A percentile compares a stretch with the other conserved stretches of the same genome.
These are phyloP conservation scores for Angomonas desouzai DNA, from an alignment of 208 protist species.

Conservation along the genomic window DNA sequence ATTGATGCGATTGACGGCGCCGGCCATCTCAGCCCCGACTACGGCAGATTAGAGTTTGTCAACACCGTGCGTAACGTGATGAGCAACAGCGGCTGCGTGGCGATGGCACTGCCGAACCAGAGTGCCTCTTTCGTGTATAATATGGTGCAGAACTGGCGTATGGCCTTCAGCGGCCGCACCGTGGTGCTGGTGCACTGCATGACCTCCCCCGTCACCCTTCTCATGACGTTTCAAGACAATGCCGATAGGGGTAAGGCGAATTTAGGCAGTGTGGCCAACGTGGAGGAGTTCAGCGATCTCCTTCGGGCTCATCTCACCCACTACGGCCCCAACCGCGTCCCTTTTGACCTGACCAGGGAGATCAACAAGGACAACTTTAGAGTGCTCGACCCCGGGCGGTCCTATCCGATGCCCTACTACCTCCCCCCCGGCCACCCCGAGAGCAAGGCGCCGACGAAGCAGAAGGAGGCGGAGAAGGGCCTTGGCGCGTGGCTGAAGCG, in stretches of 20 bases:
- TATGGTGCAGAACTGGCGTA: conserved; percentile 86
- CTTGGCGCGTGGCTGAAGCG: neutral
- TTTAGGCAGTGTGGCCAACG: conserved; percentile 64
- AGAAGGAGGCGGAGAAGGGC: neutral
- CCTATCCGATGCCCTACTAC: conserved; percentile 47
- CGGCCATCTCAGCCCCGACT: conserved; percentile 62
- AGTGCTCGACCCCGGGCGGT: conserved; percentile 55
- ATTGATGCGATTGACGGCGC: conserved; percentile 69
- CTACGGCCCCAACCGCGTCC: conserved; percentile 71
- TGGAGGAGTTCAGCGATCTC: conserved; percentile 79
- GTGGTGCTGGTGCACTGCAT: conserved; percentile 82
- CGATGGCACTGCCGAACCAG: conserved; percentile 66
- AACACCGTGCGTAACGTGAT: conserved; percentile 63
- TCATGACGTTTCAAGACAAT: conserved; percentile 87
- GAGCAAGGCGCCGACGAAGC: conserved; percentile 7
- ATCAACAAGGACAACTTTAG: conserved; percentile 63
- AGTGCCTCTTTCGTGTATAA: conserved; percentile 70
- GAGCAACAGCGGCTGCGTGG: conserved; percentile 58
- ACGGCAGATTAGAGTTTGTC: conserved; percentile 78
- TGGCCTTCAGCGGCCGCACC: conserved; percentile 69
- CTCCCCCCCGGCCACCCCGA: conserved; percentile 73
- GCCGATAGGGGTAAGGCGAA: conserved; percentile 63
- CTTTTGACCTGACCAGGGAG: conserved; percentile 77
- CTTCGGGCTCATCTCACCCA: conserved; percentile 64
- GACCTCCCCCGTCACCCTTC: conserved; percentile 72